Base-by-base conservation (phyloP, 179 eudicot genomes). In the Gypsophila paniculata region DNA sequence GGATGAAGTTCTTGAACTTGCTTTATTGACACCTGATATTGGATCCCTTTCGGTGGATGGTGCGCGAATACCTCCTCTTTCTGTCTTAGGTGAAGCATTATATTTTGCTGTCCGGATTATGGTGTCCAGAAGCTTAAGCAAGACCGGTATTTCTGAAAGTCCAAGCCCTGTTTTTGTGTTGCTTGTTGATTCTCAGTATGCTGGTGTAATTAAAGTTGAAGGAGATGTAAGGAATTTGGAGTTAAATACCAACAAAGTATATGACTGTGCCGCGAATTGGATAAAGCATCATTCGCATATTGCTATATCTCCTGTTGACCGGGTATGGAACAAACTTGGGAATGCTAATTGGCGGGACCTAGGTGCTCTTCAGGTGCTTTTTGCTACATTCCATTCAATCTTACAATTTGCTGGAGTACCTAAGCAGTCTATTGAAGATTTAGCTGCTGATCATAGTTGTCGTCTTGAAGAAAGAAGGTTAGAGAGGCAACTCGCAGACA, bases 241-340 rank as follows among this genome's bases (percentile, higher is more conserved):
- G 39, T 82, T 82, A 54, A 88, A 88, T 85, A 76, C 83, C 26
- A 82, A 84, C 76, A 84, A 92, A 78, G 88, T 88, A 25, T 92
- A 92, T 79, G 83, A 77, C 66, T 87, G 90, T 83, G 97, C 93
- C 67, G 86, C 90, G 44, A 82, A 86, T 55, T 93, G 98, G 98
- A 75, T 93, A 54, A 86, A 77, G 71, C 81, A 75, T 63, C 80
- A 88, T 81, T 76, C 93, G 60, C 75, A 68, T 51, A 80, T 93
- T 70, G 57, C 90, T 34, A 80, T 93, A 74, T 88, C 97, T 42
- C 93, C 97, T 15, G 73, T 91, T 59, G 91, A 93, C 81, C 85
- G 90, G 72, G 81, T 93, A 62, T 93, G 98, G 98, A 93, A 91
- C 84, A 90, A 91, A 85, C 93, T 91, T 36, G 97, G 97, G 58